Base-by-base conservation (phyloP, 495 filamentous ascomycete species). In the Penicillium canariense region DNA sequence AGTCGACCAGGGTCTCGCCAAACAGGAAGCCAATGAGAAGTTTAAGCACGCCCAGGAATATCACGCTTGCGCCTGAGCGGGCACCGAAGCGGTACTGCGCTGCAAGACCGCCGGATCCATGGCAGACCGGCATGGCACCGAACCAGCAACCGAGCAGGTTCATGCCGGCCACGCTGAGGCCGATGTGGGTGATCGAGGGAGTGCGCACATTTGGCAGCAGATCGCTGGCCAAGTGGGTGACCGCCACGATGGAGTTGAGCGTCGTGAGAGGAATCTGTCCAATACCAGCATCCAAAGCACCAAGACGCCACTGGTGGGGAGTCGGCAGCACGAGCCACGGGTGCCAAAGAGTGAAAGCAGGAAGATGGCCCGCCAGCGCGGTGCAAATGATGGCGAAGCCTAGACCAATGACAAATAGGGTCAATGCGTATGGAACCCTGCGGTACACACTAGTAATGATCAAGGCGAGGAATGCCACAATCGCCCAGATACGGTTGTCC, bases 111-210 rank as follows among this genome's bases (percentile, higher is more conserved):
- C 93, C 93, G 11, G 90, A 90, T 17, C 93, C 93, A 64, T 97
- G 93, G 61, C 93, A 97, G 2, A 96, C 87, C 5, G 93, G 93
- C 93, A 97, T 97, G 0, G 86, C 88, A 26, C 91, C 92, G 66
- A 96, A 94, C 87, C 88, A 93, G 69, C 87, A 91, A 6, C 88
- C 87, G 5, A 87, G 57, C 5, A 97, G 71, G 65, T 97, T 97
- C 85, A 96, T 94, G 4, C 69, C 58, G 0, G 84, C 83, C 7
- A 97, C 88, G 39, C 88, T 93, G 46, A 95, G 61, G 0, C 91
- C 92, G 17, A 97, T 76, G 2, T 82, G 75, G 0, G 89, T 91
- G 14, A 86, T 80, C 0, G 82, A 81, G 2, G 90, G 90, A 0
- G 83, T 72, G 0, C 77, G 79, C 1, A 86, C 71, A 8, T 83